Evolutionary conservation across 2,329 filamentous ascomycete genomes (phyloP).

Genomic region (Diaporthe sp.): DNA sequence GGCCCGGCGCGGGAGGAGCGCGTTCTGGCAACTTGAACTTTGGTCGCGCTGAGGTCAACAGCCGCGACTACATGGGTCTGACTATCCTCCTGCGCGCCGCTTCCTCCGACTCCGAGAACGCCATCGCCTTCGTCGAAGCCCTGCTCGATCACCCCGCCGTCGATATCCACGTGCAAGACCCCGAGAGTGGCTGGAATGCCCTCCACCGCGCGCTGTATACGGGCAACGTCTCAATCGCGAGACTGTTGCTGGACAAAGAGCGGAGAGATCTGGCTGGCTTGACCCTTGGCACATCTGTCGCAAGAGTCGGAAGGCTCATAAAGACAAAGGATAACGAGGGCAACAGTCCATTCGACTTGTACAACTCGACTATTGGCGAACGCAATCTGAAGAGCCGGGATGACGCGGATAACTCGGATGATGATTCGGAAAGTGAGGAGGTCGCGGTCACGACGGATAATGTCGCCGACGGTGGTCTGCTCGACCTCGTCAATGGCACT

Average conservation of each 20-base stretch:
- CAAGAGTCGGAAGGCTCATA: slow-evolving; percentile 80
- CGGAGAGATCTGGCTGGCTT: slow-evolving; percentile 72
- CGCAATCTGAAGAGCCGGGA: slow-evolving; percentile 68
- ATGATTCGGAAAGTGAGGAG: slow-evolving; percentile 68
- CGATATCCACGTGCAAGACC: slow-evolving; percentile 89
- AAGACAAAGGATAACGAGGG: slow-evolving; percentile 97
- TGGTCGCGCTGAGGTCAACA: slow-evolving; percentile 80
- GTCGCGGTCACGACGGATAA: slow-evolving; percentile 43
- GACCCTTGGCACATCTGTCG: slow-evolving; percentile 67
- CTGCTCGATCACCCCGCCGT: slow-evolving; percentile 85
- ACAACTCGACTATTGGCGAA: slow-evolving; percentile 86
- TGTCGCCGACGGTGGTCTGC: slow-evolving; percentile 37
- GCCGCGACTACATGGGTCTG: slow-evolving; percentile 83
- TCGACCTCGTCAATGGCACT: slow-evolving; percentile 67
- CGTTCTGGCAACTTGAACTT: slow-evolving; percentile 60
- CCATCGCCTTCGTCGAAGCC: slow-evolving; percentile 80
- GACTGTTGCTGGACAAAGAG: slow-evolving; percentile 84
- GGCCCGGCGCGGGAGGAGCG: slow-evolving; percentile 55
- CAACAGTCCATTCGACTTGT: slow-evolving; percentile 94
- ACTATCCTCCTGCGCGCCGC: slow-evolving; percentile 88
- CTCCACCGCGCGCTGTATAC: slow-evolving; percentile 91
- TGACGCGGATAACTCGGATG: slow-evolving; percentile 60
- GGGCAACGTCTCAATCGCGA: slow-evolving; percentile 89
- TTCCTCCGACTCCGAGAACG: slow-evolving; percentile 78
- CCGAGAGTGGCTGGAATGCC: slow-evolving; percentile 95